Conservation (phyloP, 2,329 filamentous ascomycete genomes). For the Verticillium alfalfae region DNA sequence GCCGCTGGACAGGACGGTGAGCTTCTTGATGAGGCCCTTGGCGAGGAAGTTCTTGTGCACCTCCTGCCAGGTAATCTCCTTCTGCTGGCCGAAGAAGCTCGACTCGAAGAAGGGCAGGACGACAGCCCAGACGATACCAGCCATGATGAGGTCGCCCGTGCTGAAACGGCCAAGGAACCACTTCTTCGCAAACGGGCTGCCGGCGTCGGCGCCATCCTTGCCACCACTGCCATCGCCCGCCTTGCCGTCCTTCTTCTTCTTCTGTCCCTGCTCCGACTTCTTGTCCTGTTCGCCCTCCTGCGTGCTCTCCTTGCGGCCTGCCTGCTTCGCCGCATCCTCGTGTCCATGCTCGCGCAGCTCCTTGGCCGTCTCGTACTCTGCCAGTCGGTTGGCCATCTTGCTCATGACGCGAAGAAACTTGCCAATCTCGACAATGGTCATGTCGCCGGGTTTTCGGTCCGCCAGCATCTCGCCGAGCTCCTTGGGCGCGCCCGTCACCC, state of each 20-base stretch:
- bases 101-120: slow-evolving; percentile 35
- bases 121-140: slow-evolving; percentile 35
- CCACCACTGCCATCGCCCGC: slow-evolving; percentile 16
- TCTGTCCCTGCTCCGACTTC: slow-evolving; percentile 13
- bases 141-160: slow-evolving; percentile 39
- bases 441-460: slow-evolving; percentile 44
- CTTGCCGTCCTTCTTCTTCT: slow-evolving; percentile 4
- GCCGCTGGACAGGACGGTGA: slow-evolving; percentile 68
- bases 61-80: slow-evolving; percentile 97
- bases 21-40: slow-evolving; percentile 91
- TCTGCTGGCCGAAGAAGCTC: slow-evolving; percentile 33
- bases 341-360: slow-evolving; percentile 7
- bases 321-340: slow-evolving; percentile 8
- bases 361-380: slow-evolving; percentile 12
- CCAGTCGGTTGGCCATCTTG: slow-evolving; percentile 43
- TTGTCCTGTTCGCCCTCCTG: slow-evolving; percentile 7
- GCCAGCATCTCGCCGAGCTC: slow-evolving; percentile 57
- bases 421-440: slow-evolving; percentile 42
- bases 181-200: slow-evolving; percentile 4
- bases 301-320: slow-evolving; percentile 3
- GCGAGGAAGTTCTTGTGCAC: slow-evolving; percentile 90
- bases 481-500: slow-evolving; percentile 62
- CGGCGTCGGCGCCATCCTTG: slow-evolving; percentile 27
- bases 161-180: slow-evolving; percentile 12
- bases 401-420: slow-evolving; percentile 53